A percentile compares a stretch with the other conserved stretches of the same genome.
phyloP scores from a whole-genome alignment of 371 early-diverging fungal genomes.

The Mucor mucedo region DNA sequence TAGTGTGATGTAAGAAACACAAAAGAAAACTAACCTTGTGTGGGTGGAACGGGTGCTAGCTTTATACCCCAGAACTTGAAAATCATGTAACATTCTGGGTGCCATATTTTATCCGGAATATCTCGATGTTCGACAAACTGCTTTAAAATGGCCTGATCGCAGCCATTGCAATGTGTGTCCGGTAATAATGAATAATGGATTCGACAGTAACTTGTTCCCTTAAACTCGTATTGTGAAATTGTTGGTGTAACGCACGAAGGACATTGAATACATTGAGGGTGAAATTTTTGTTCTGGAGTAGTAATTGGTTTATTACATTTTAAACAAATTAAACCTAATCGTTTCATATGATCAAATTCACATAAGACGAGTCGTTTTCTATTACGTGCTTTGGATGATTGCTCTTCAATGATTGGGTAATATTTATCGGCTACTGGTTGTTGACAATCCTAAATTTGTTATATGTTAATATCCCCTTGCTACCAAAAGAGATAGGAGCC shows the following conservation, averaged over 20 bases:
- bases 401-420: conserved; percentile 16
- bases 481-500: too few species aligned
- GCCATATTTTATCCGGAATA: conserved; percentile 86
- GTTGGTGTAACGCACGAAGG: conserved; percentile 20
- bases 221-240: conserved; percentile 82
- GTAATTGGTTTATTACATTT: conserved; percentile 29
- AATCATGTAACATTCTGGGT: conserved; percentile 99
- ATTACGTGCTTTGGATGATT: conserved; percentile 2
- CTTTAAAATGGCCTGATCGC: conserved; percentile 89
- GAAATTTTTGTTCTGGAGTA: conserved; percentile 10
- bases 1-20: background rate
- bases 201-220: conserved; percentile 87
- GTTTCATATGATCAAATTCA: conserved; percentile 33
- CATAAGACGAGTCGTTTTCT: conserved; percentile 28
- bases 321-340: conserved; percentile 24
- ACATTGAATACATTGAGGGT: conserved; percentile 29
- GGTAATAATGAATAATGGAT: conserved; percentile 86
- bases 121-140: conserved; percentile 88
- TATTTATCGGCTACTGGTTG: conserved; percentile 31
- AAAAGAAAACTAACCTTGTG: conserved; percentile 16
- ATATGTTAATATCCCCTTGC: too few species aligned
- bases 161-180: conserved; percentile 92
- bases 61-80: conserved; percentile 80
- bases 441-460: conserved; percentile 34
- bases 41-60: conserved; percentile 36